Evolutionary conservation across 306 rosid genomes (phyloP), one percentile per base, ranked within the genome.

Genomic region (Cucumis hystrix): DNA sequence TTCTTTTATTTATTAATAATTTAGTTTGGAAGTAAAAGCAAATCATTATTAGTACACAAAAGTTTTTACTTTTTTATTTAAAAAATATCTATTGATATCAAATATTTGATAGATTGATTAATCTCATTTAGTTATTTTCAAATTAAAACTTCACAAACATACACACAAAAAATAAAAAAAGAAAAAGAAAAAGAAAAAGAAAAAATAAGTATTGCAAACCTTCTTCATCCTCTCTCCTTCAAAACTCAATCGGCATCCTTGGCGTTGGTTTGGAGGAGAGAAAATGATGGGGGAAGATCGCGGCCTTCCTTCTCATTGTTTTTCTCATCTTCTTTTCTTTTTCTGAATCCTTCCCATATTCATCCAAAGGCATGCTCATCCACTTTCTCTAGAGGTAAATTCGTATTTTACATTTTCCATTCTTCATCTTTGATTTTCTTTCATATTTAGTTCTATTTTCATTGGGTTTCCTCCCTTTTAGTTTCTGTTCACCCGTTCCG

Each of bases 201-300:
- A 43, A 33, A 30, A 16, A 55, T 33, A 2, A 4, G 77, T 15
- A 30, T 41, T 28, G 6, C 21, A 63, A 65, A 37, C 57, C 37
- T 41, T 67, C 12, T 69, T 28, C 21, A 49, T 49, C 59, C 60
- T 4, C 37, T 49, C 58, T 71, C 60, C 76, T 71, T 23, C 23
- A 7, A 49, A 71, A 71, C 20, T 18, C 59, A 49, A 49, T 45
- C 43, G 41, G 75, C 57, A 21, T 45, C 20, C 10, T 18, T 10
- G 54, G 21, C 56, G 28, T 49, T 49, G 60, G 60, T 25, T 56
- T 8, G 40, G 40, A 41, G 52, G 62, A 77, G 80, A 52, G 74
- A 52, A 51, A 64, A 67, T 15, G 80, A 64, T n/a, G 67, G 63
- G 70, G 80, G 80, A 30, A 64, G 65, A 52, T 61, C 60, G 55